phyloP scores from a whole-genome alignment of 352 stramenopile genomes.

The Phytophthora podocarpi region DNA sequence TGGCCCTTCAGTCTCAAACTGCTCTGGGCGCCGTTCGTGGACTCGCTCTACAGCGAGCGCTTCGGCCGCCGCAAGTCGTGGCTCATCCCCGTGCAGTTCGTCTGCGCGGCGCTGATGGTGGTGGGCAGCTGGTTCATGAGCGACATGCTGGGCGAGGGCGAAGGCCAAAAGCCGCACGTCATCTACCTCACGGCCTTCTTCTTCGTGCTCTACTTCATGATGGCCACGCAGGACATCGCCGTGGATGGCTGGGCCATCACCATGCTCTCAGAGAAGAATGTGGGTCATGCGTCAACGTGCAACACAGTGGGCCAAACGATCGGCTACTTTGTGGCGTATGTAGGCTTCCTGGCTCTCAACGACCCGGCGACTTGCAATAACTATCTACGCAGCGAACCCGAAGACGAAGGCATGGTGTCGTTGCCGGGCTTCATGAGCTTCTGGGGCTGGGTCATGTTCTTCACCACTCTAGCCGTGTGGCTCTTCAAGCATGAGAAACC shows the following conservation, averaged over 20 bases:
- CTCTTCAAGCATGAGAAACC: constrained; percentile 92
- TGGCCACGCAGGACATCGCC: constrained; percentile 99
- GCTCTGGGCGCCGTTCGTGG: constrained; percentile 98
- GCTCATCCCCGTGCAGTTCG: constrained; percentile 97
- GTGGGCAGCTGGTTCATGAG: constrained; percentile 84
- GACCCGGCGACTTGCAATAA: constrained; percentile 91
- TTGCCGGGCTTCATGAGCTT: constrained; percentile 93
- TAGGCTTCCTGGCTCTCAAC: constrained; percentile 98
- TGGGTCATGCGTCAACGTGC: constrained; percentile 95
- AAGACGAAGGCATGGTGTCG: constrained; percentile 82
- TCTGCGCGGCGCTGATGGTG: constrained; percentile 97
- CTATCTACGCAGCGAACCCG: constrained; percentile 77
- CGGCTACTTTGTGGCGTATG: constrained; percentile 98
- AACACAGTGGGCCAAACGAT: constrained; percentile 97
- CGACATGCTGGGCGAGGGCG: constrained; percentile 85
- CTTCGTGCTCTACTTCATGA: constrained; percentile 98
- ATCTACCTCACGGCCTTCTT: constrained; percentile 95
- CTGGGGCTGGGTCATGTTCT: constrained; percentile 94
- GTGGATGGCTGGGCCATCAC: constrained; percentile 99
- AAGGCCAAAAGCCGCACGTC: constrained; percentile 88
- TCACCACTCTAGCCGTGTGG: constrained; percentile 91
- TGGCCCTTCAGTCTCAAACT: constrained; percentile 99
- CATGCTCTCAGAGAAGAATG: constrained; percentile 97
- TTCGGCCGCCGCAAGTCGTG: constrained; percentile 96
- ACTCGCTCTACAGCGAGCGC: constrained; percentile 92